Conservation (phyloP, 371 early-diverging fungal genomes). For the Parasitella parasitica region DNA sequence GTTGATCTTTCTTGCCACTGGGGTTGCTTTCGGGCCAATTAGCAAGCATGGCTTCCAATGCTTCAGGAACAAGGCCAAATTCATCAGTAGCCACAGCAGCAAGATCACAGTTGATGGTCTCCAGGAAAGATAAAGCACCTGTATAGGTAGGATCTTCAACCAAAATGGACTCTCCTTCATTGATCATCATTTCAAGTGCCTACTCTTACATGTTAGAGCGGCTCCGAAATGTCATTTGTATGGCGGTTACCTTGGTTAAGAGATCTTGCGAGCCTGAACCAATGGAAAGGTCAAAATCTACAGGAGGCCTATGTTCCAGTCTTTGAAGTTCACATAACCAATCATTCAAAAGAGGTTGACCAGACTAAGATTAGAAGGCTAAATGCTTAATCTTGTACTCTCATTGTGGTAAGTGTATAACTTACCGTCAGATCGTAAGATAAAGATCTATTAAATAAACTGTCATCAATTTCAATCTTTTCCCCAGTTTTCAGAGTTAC, state of each 20-base stretch:
- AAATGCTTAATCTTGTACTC: not conserved
- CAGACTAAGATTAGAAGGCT: slow-evolving; percentile 60
- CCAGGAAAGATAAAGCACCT: slow-evolving; percentile 70
- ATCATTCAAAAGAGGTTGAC: slow-evolving; percentile 59
- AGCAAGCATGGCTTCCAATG: slow-evolving; percentile 46
- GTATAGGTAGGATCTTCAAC: slow-evolving; percentile 80
- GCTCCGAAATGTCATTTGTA: not conserved
- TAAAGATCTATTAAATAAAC: slow-evolving; percentile 44
- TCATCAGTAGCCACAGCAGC: slow-evolving; percentile 58
- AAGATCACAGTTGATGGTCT: slow-evolving; percentile 65
- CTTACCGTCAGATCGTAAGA: slow-evolving; percentile 63
- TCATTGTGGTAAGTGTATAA: slow-evolving; percentile 9
- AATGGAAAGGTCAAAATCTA: slow-evolving; percentile 61
- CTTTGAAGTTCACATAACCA: slow-evolving; percentile 68
- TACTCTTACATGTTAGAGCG: not conserved
- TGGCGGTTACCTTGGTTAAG: slow-evolving; percentile 56
- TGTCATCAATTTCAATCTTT: slow-evolving; percentile 43
- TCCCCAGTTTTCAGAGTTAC: slow-evolving; percentile 66
- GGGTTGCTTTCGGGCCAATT: slow-evolving; percentile 48
- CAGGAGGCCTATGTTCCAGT: slow-evolving; percentile 61
- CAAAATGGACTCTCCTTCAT: slow-evolving; percentile 63
- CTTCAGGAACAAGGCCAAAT: slow-evolving; percentile 54
- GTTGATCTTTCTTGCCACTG: slow-evolving; percentile 34
- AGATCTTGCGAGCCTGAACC: slow-evolving; percentile 80
- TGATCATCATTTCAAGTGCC: slow-evolving; percentile 74